These are phyloP conservation scores for Pseudogymnoascus sp. DNA, from an alignment of 2,329 filamentous ascomycete genomes.

Conservation along the genomic window DNA sequence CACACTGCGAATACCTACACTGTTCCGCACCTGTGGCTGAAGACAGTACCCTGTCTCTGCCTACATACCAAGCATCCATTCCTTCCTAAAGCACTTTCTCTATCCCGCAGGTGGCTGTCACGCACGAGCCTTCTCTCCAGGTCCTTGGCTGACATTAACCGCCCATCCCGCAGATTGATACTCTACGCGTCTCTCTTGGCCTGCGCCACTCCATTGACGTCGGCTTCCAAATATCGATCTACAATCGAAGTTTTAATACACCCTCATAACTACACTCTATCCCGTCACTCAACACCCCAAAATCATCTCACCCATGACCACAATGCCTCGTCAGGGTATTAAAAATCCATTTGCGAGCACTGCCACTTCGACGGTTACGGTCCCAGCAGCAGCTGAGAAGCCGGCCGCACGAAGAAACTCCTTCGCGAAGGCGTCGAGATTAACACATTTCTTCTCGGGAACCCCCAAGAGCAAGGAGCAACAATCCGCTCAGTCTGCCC, in stretches of 20 bases:
- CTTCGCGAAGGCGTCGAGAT: constrained; percentile 62
- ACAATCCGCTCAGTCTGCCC: constrained; percentile 55
- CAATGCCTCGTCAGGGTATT: constrained; percentile 29
- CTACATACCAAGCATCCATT: not conserved
- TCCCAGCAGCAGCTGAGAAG: constrained; percentile 21
- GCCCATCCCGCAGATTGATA: not conserved
- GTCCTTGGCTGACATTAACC: not conserved
- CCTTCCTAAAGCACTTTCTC: not conserved
- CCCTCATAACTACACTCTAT: not conserved
- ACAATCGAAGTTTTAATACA: not conserved
- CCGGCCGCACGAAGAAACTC: constrained; percentile 43
- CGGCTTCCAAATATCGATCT: not conserved
- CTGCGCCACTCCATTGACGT: not conserved
- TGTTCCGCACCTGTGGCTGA: not conserved
- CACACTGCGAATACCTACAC: not conserved
- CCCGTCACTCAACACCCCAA: not conserved
- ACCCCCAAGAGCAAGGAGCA: constrained; percentile 68
- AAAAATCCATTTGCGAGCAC: constrained; percentile 28
- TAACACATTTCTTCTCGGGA: constrained; percentile 74
- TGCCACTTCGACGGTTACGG: constrained; percentile 22
- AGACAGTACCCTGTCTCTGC: not conserved
- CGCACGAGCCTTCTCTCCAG: not conserved
- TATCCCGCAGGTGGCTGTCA: not conserved
- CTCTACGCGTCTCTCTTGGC: not conserved
- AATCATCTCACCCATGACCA: not conserved